A percentile compares a stretch with the other conserved stretches of the same genome.
Evolutionary conservation across 2,329 filamentous ascomycete genomes (phyloP).

Genomic region (Leptodontidium sp.): DNA sequence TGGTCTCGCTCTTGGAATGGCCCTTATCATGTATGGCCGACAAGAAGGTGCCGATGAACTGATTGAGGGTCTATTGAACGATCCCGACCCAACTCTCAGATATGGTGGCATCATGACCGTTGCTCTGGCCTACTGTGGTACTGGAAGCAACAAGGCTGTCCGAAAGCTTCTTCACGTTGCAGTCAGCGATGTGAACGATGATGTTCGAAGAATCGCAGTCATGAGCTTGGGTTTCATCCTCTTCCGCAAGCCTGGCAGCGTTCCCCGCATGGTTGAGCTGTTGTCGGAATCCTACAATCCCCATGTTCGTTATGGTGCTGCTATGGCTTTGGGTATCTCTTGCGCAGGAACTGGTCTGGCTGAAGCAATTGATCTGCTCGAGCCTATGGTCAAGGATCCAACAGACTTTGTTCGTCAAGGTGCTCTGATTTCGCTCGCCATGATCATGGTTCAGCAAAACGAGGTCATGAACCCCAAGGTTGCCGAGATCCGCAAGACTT

Average conservation of each 20-base stretch:
- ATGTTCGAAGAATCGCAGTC: constrained; percentile 93
- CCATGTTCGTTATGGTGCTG: constrained; percentile 95
- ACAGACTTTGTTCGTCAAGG: constrained; percentile 98
- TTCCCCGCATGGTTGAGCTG: constrained; percentile 98
- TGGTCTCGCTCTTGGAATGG: constrained; percentile 94
- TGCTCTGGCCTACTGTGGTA: constrained; percentile 95
- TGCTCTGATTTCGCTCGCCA: constrained; percentile 89
- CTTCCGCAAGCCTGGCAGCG: constrained; percentile 96
- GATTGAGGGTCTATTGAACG: constrained; percentile 90
- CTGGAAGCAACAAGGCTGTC: constrained; percentile 97
- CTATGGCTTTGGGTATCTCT: constrained; percentile 97
- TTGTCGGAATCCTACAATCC: constrained; percentile 99
- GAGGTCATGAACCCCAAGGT: constrained; percentile 99
- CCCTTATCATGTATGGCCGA: constrained; percentile 96
- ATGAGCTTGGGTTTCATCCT: constrained; percentile 98
- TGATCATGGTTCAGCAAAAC: constrained; percentile 99
- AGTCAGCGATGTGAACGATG: constrained; percentile 97
- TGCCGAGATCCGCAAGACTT: constrained; percentile 85
- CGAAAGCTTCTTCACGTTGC: constrained; percentile 94
- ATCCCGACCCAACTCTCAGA: constrained; percentile 90
- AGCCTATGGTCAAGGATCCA: constrained; percentile 99
- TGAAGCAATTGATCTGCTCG: constrained; percentile 93
- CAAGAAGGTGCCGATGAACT: constrained; percentile 95
- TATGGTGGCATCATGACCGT: constrained; percentile 99
- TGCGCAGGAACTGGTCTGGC: constrained; percentile 96